A percentile compares a stretch with the other conserved stretches of the same genome.
These are phyloP conservation scores for Chenopodium berlandieri DNA, from an alignment of 148 eudicot species.

Conservation along the genomic window DNA sequence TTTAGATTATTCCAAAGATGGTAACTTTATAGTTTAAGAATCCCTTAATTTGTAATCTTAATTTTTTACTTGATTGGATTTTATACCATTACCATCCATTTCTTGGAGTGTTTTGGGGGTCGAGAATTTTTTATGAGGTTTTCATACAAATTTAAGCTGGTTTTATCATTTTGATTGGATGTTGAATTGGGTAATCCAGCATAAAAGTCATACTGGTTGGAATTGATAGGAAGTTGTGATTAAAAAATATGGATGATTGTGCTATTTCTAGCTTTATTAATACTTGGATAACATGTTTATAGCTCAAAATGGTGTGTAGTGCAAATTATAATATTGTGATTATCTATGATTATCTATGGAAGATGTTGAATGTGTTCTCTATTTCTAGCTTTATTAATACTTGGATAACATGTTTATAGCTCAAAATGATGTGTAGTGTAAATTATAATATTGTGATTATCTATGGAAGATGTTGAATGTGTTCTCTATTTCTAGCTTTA, in stretches of 20 bases:
- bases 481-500: no score
- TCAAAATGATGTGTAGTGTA: no score
- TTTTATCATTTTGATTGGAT: background rate
- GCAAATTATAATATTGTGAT: background rate
- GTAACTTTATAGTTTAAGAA: background rate
- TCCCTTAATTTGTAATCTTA: background rate
- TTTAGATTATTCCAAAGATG: background rate
- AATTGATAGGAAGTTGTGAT: background rate
- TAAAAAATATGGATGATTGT: background rate
- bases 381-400: no score
- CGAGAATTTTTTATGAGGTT: no score
- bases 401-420: no score
- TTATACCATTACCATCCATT: background rate
- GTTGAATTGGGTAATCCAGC: no score
- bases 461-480: no score
- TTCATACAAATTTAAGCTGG: background rate
- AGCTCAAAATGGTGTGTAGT: background rate
- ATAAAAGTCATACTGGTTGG: background rate
- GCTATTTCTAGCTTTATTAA: background rate
- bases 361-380: background rate
- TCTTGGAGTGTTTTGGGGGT: background rate
- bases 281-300: background rate
- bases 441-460: no score
- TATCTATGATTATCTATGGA: background rate
- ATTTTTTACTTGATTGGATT: background rate